Evolutionary conservation across 2,329 filamentous ascomycete species (phyloP).

Genomic region (Aspergillus aculeatinus): DNA sequence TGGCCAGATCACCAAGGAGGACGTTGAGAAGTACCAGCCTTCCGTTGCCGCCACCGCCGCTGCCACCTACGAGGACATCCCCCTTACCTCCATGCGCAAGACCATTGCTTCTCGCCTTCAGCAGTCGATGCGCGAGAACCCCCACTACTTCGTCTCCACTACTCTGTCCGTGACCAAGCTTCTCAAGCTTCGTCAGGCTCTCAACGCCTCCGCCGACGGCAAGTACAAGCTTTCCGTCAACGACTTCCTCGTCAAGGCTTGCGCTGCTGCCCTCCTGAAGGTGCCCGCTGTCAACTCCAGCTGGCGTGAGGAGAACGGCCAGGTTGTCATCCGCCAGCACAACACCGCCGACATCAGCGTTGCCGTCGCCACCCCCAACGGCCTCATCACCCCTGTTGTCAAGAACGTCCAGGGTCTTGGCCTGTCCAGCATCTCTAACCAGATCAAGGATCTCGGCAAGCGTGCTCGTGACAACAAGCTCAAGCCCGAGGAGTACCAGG

Average conservation of each 20-base stretch:
- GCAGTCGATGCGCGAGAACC: conserved; percentile 88
- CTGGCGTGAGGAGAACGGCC: conserved; percentile 77
- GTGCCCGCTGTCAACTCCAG: conserved; percentile 94
- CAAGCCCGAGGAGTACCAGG: conserved; percentile 99
- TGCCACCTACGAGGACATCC: conserved; percentile 77
- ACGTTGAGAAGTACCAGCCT: conserved; percentile 82
- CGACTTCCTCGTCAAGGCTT: conserved; percentile 98
- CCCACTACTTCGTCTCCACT: conserved; percentile 95
- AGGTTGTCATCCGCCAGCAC: conserved; percentile 83
- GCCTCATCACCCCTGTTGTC: conserved; percentile 97
- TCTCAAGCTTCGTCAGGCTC: conserved; percentile 88
- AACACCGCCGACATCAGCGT: conserved; percentile 92
- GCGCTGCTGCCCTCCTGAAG: conserved; percentile 83
- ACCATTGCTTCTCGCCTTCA: conserved; percentile 89
- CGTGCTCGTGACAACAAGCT: conserved; percentile 95
- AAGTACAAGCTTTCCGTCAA: conserved; percentile 99
- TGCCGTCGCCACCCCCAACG: conserved; percentile 86
- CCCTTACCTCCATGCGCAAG: conserved; percentile 93
- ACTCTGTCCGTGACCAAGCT: conserved; percentile 92
- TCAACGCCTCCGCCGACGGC: conserved; percentile 85
- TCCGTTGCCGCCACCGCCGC: conserved; percentile 54
- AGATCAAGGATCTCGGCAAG: conserved; percentile 96
- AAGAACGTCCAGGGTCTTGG: conserved; percentile 83
- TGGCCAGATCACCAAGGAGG: conserved; percentile 85
- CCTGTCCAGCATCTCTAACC: conserved; percentile 79